Evolutionary conservation across 2,329 filamentous ascomycete species (phyloP).

Genomic region (Xylariaceae sp.): DNA sequence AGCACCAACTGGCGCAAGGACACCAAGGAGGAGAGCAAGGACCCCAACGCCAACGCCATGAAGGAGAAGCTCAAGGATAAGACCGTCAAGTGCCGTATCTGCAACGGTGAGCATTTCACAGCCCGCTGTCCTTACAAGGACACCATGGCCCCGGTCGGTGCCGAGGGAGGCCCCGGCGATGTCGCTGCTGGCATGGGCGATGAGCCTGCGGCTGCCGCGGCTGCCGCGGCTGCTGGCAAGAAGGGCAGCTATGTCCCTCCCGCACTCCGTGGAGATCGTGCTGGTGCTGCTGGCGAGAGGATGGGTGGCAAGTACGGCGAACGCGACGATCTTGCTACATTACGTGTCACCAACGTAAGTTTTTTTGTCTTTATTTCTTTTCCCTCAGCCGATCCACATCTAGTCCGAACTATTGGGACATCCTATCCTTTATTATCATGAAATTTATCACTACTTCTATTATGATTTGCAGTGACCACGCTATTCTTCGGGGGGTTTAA

Average conservation of each 20-base stretch:
- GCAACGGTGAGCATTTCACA: constrained; percentile 98
- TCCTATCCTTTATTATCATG: too few species aligned
- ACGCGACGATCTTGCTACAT: constrained; percentile 90
- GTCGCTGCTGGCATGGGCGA: constrained; percentile 53
- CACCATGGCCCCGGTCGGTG: constrained; percentile 87
- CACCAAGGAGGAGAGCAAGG: constrained; percentile 74
- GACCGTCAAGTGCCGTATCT: constrained; percentile 99
- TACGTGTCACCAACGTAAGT: constrained; percentile 95
- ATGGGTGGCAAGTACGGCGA: constrained; percentile 87
- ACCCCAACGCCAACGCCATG: constrained; percentile 67
- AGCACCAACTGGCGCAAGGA: constrained; percentile 91
- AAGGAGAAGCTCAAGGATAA: constrained; percentile 92
- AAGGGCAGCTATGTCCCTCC: constrained; percentile 91
- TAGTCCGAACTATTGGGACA: too few species aligned
- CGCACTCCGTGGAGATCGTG: constrained; percentile 72
- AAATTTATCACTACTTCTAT: too few species aligned
- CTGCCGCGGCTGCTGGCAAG: constrained; percentile 54
- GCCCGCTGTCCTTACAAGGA: constrained; percentile 99
- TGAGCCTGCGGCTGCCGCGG: constrained; percentile 41
- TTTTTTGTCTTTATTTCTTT: constrained; percentile 6
- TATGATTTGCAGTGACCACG: too few species aligned
- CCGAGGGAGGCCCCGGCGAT: constrained; percentile 49
- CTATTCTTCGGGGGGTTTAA: neutral
- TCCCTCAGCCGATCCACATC: neutral
- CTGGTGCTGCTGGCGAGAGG: constrained; percentile 65